Base-by-base conservation (phyloP, 2,329 filamentous ascomycete genomes). In the Periconia sp. region DNA sequence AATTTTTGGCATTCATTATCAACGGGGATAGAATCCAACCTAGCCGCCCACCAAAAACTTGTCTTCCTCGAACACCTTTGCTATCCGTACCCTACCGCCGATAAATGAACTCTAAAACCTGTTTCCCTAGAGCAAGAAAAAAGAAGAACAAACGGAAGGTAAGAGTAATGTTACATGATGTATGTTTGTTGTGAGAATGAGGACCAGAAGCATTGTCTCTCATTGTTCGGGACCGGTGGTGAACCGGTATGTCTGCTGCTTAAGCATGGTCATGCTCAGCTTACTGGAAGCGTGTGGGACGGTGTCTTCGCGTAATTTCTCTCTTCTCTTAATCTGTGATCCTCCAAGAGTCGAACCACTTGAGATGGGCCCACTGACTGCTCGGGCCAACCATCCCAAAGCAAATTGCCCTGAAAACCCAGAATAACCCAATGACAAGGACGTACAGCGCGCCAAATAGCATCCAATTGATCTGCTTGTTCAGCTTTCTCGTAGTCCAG, bases 381-480 rank as follows among this genome's bases (percentile, higher is more conserved):
- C 89, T 90, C 48, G 82, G 76, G 11, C 94, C 94, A 44, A 86
- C 85, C 89, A 99, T 99, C 48, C 94, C 94, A 78, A 95, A 99
- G 71, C 89, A 94, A 65, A 99, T 92, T 16, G 89, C 92, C 56
- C 92, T 86, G 77, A 99, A 99, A 61, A 88, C 80, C 63, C 92
- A 79, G 74, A 96, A 99, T 29, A 97, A 80, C 4, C 87, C 88
- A 52, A 95, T 85, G 41, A 91, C 81, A 17, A 80, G 69, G 13
- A 78, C 74, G 70, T 97, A 97, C 18, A 97, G 74, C 12, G 85
- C 58, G 19, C 79, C 80, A 69, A 92, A 96, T n/a, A 89, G 71
- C 10, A 73, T 78, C 70, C 82, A 83, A 70, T 89, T 85, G 21
- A 89, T 61, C 29, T 71, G 74, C 64, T 81, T 82, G 56, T 78